Conservation (phyloP, 2,329 filamentous ascomycete genomes). For the Clarireedia homoeocarpa region DNA sequence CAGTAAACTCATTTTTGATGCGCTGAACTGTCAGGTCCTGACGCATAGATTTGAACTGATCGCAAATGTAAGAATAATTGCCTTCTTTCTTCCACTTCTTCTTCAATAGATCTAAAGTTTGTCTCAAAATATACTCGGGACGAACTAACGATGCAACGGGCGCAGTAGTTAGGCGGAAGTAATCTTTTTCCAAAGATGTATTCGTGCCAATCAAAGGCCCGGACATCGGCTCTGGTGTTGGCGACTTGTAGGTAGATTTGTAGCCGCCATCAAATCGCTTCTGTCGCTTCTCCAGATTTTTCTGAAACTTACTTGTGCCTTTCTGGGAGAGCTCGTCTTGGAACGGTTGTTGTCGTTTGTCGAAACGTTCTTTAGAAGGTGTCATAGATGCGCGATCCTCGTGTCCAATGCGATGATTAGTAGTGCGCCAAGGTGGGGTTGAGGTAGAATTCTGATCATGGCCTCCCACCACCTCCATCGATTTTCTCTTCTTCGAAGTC, state of each 20-base stretch:
- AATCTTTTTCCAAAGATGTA: conserved; percentile 81
- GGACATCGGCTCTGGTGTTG: conserved; percentile 47
- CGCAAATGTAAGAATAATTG: conserved; percentile 96
- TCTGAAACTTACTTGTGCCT: conserved; percentile 79
- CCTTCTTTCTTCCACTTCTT: conserved; percentile 89
- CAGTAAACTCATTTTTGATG: conserved; percentile 93
- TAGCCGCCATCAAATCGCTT: conserved; percentile 73
- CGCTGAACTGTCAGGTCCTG: conserved; percentile 98
- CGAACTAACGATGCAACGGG: conserved; percentile 86
- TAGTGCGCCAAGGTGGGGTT: conserved; percentile 67
- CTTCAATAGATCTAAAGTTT: conserved; percentile 82
- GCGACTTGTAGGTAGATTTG: conserved; percentile 46
- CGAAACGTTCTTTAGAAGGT: conserved; percentile 27
- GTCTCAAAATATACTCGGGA: conserved; percentile 68
- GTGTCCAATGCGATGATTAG: conserved; percentile 49
- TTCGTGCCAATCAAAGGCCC: conserved; percentile 81
- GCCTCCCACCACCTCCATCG: conserved; percentile 51
- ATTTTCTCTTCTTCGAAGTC: conserved; percentile 72
- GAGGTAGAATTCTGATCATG: conserved; percentile 41
- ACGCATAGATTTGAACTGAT: conserved; percentile 97
- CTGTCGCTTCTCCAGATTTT: conserved; percentile 78
- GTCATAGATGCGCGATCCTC: conserved; percentile 63
- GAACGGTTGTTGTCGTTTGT: conserved; percentile 40
- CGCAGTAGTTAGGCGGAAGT: conserved; percentile 85
- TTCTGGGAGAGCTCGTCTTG: conserved; percentile 39